Evolutionary conservation across 768 basidiomycete genomes (phyloP), one percentile per base, ranked within the genome.

Genomic region (Sarcomyxa edulis): DNA sequence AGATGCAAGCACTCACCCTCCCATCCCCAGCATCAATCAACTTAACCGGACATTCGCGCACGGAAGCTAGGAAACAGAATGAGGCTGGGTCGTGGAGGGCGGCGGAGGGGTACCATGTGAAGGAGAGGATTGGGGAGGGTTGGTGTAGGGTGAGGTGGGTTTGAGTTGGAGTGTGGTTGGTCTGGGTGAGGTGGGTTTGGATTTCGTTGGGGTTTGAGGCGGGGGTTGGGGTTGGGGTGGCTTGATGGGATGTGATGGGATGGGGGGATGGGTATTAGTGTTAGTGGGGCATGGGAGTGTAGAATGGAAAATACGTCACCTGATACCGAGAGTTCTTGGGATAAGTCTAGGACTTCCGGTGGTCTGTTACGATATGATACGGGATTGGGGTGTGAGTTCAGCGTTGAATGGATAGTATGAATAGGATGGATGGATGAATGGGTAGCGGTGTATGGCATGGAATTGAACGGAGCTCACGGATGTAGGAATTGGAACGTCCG

Each of bases 41-140:
- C 48, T 88, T 84, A 2, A 97, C 76, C 0, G 94, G 93, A 30
- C 76, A 76, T 54, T 95, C 92, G 18, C 88, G 74, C 6, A 94
- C 78, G 5, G 86, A 91, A 0, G 85, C 75, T 0, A 90, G 63
- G 54, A 93, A 93, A 57, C 92, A 94, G 55, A 76, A 96, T 2
- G 81, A 68, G 0, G 81, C 71, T 0, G 78, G 74, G 30, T 80
- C 67, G 6, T 53, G 49, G 1, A 58, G 48, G 0, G 76, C 74
- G 0, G 93, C 93, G 1, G 72, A 67, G 0, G 95, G 93, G 52
- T 85, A 95, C 93, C 94, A 97, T 12, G 69, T 43, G 46, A 78
- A 84, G 39, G 92, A 87, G 24, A 92, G 71, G 24, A 94, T 74
- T 0, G 91, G 76, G 0, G 81, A 71, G 1, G 87, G 60, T 54